Evolutionary conservation across 129 eudicot genomes (phyloP).

Genomic region (Artemisia tridentata): DNA sequence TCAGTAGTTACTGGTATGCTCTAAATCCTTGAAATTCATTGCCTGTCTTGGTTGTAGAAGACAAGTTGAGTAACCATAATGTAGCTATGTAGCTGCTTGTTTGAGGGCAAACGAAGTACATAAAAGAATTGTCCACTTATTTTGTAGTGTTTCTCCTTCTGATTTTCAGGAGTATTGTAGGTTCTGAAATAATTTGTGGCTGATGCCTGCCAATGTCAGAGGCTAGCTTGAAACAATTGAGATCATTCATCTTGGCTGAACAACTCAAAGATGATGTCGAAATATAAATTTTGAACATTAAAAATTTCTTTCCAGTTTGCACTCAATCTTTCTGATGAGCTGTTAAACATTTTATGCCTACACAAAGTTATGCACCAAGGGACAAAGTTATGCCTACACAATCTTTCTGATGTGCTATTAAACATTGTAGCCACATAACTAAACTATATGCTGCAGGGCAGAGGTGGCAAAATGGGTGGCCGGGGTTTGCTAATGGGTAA

Average conservation of each 20-base stretch:
- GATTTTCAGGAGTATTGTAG: slow-evolving; percentile 15
- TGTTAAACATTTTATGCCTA: neutral
- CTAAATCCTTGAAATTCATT: slow-evolving; percentile 19
- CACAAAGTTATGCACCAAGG: neutral
- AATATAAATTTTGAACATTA: slow-evolving; percentile 1
- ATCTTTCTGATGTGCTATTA: no score
- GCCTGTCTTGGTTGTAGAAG: neutral
- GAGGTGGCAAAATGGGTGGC: no score
- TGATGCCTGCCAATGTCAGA: neutral
- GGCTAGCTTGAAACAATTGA: slow-evolving; percentile 15
- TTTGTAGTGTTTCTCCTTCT: slow-evolving; percentile 11
- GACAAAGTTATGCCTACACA: neutral
- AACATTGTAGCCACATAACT: no score
- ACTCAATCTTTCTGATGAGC: neutral
- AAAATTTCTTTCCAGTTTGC: neutral
- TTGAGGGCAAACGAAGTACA: slow-evolving; percentile 14
- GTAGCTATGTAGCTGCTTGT: neutral
- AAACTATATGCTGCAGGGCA: no score
- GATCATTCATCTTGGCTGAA: slow-evolving; percentile 14
- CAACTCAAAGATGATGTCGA: slow-evolving; percentile 10
- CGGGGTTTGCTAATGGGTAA: no score
- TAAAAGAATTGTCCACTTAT: neutral
- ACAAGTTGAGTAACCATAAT: neutral
- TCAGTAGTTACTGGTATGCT: slow-evolving; percentile 21
- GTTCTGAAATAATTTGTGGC: slow-evolving; percentile 17